These are phyloP conservation scores for Corinectria fuckeliana DNA, from an alignment of 2,329 filamentous ascomycete species.

Conservation along the genomic window DNA sequence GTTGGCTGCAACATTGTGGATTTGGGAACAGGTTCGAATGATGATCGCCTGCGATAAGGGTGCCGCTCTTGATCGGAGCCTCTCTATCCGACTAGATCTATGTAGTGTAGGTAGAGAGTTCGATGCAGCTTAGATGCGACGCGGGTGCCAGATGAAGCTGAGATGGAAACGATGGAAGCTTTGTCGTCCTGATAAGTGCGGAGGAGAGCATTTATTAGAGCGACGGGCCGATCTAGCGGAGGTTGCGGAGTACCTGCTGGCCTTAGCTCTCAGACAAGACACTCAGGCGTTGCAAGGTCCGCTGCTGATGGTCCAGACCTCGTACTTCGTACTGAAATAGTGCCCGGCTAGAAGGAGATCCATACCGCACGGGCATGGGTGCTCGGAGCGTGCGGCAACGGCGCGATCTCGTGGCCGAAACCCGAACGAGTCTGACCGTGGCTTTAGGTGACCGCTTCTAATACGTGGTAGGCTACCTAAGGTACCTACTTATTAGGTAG, in stretches of 20 bases:
- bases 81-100: background rate
- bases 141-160: background rate
- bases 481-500: no score
- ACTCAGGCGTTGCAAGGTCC: conserved; percentile 6
- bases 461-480: no score
- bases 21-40: background rate
- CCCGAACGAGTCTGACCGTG: no score
- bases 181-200: background rate
- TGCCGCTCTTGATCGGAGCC: background rate
- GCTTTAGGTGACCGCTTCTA: no score
- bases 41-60: background rate
- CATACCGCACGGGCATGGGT: background rate
- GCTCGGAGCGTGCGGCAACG: conserved; percentile 4
- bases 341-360: background rate
- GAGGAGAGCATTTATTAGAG: background rate
- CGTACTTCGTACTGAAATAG: conserved; percentile 3
- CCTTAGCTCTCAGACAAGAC: background rate
- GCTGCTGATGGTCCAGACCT: background rate
- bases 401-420: conserved; percentile 16
- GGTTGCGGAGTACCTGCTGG: conserved; percentile 7
- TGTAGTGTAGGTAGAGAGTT: no score
- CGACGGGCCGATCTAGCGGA: conserved; percentile 1
- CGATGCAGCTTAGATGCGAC: background rate
- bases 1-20: conserved; percentile 25
- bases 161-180: background rate